phyloP scores from a whole-genome alignment of 2,329 filamentous ascomycete genomes.

The Amauroascus verrucosus region DNA sequence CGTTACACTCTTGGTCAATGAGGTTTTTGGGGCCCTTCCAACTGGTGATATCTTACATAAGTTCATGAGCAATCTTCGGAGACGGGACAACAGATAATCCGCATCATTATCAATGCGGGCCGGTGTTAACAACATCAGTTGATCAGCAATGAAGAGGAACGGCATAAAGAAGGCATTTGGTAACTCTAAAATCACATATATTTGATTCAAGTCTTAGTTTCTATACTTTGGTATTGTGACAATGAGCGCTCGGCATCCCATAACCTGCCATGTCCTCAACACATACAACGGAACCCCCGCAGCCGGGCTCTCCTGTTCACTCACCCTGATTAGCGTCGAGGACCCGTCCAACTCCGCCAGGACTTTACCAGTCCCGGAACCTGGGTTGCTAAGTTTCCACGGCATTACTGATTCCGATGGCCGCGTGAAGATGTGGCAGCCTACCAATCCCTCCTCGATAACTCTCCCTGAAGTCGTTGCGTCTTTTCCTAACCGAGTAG shows the following conservation, averaged over 20 bases:
- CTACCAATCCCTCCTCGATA: conserved; percentile 17
- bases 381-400: conserved; percentile 25
- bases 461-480: conserved; percentile 14
- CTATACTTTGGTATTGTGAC: not conserved
- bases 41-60: not conserved
- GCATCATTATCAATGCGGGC: not conserved
- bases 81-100: not conserved
- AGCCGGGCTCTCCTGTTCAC: conserved; percentile 39
- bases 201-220: not conserved
- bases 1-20: not conserved
- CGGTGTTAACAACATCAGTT: not conserved
- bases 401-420: conserved; percentile 39
- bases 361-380: conserved; percentile 5
- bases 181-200: not conserved
- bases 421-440: conserved; percentile 36
- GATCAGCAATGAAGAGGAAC: not conserved
- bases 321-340: conserved; percentile 49
- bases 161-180: not conserved
- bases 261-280: conserved; percentile 44
- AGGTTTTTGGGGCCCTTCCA: not conserved
- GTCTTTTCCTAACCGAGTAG: conserved; percentile 17
- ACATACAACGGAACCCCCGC: conserved; percentile 38
- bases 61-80: not conserved
- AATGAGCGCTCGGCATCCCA: conserved; percentile 31
- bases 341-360: conserved; percentile 5